phyloP scores from a whole-genome alignment of 805 yeast species.

The Sugiyamaella smithiae region DNA sequence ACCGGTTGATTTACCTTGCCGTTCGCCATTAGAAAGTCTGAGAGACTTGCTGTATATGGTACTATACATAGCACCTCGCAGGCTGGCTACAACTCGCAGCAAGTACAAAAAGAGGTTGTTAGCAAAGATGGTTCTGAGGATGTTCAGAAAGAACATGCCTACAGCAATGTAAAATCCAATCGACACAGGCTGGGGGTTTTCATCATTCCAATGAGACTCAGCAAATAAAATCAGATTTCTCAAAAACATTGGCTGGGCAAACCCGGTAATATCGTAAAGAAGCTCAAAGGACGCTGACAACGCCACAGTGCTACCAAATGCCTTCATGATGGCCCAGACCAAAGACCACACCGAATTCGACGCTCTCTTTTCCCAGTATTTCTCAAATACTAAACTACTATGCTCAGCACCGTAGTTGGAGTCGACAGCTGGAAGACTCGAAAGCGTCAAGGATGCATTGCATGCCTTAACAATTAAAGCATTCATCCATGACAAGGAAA shows the following conservation, averaged over 20 bases:
- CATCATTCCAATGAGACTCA: conserved; percentile 42
- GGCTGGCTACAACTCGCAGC: conserved; percentile 71
- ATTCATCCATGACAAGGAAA: conserved; percentile 61
- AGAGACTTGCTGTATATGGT: conserved; percentile 70
- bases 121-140: conserved; percentile 70
- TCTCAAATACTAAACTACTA: conserved; percentile 14
- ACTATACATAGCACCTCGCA: conserved; percentile 55
- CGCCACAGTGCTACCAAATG: conserved; percentile 43
- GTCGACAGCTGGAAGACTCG: conserved; percentile 34
- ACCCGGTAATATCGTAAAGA: conserved; percentile 43
- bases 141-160: conserved; percentile 71
- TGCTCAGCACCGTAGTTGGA: conserved; percentile 34
- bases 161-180: conserved; percentile 73
- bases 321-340: conserved; percentile 27
- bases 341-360: conserved; percentile 22
- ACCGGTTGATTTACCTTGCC: conserved; percentile 71
- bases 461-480: conserved; percentile 54
- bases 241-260: conserved; percentile 43
- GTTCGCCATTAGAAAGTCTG: conserved; percentile 61
- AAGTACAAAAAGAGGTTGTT: conserved; percentile 78
- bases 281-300: conserved; percentile 46
- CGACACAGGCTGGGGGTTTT: conserved; percentile 51
- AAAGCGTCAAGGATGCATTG: conserved; percentile 41
- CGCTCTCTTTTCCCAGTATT: conserved; percentile 24
- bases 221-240: conserved; percentile 45